Evolutionary conservation across 2,329 filamentous ascomycete genomes (phyloP).

Genomic region (Penicillium sp.): DNA sequence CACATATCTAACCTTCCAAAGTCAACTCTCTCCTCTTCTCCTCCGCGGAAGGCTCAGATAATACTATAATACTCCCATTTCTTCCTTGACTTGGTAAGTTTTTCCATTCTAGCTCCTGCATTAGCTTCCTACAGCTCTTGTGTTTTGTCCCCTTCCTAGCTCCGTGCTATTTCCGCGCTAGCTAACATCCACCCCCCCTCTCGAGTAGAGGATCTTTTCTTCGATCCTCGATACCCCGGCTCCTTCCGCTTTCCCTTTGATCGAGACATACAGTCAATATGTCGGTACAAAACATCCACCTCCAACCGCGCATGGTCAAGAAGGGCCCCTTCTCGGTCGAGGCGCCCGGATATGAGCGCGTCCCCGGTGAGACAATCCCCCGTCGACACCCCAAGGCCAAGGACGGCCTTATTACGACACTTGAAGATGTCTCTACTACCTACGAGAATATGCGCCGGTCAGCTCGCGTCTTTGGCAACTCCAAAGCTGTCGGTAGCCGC

Average conservation of each 20-base stretch:
- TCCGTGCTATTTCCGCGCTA: constrained; percentile 4
- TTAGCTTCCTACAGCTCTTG: neutral
- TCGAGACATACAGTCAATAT: constrained; percentile 26
- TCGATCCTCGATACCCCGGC: constrained; percentile 2
- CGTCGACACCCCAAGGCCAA: constrained; percentile 71
- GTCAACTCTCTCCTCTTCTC: constrained; percentile 9
- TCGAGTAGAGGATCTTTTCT: constrained; percentile 16
- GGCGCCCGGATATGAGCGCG: constrained; percentile 64
- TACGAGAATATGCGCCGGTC: constrained; percentile 75
- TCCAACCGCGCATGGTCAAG: constrained; percentile 58
- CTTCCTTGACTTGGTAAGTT: constrained; percentile 7
- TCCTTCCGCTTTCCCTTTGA: constrained; percentile 6
- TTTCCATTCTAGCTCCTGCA: neutral
- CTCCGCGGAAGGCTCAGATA: neutral
- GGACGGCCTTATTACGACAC: constrained; percentile 67
- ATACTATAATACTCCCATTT: neutral
- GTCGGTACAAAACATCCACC: constrained; percentile 32
- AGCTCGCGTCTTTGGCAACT: constrained; percentile 62
- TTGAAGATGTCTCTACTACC: constrained; percentile 70
- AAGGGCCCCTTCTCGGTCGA: constrained; percentile 75
- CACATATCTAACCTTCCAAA: constrained; percentile 11
- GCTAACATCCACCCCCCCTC: constrained; percentile 7
- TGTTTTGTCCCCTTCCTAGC: constrained; percentile 1
- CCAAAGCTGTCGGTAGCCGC: constrained; percentile 68
- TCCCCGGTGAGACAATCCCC: constrained; percentile 80